Percentiles rank a stretch among this genome's conserved stretches.
Conservation (phyloP, 108 stramenopile species). For the Cyclotella baltica region DNA sequence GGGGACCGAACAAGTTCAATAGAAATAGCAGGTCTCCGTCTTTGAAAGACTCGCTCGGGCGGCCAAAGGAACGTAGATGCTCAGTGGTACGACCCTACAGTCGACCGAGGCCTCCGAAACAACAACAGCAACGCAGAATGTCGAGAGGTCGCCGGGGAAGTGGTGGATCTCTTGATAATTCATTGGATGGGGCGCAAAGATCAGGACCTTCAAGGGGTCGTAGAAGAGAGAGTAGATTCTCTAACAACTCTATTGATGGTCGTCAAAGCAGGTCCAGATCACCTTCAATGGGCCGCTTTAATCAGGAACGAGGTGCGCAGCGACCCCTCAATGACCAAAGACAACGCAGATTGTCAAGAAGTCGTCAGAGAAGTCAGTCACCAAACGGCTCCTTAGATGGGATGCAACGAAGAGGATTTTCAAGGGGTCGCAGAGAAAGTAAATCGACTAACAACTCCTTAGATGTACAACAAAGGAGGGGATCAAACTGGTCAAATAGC, state of each 20-base stretch:
- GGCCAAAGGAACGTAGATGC: background rate
- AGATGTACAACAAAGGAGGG: no score
- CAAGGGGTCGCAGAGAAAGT: no score
- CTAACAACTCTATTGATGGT: no score
- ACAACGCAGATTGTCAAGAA: background rate
- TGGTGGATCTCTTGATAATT: background rate
- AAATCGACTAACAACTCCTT: no score
- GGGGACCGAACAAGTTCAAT: background rate
- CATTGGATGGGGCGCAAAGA: no score
- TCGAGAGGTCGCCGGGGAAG: background rate
- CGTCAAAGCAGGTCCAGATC: background rate
- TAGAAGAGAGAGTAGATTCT: conserved; percentile 7
- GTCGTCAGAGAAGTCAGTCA: no score
- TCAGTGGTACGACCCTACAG: background rate
- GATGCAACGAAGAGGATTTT: no score
- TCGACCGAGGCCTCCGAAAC: background rate
- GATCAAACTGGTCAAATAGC: no score
- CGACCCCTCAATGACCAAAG: background rate
- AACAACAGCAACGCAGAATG: background rate
- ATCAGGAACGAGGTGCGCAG: no score
- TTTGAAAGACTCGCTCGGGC: background rate
- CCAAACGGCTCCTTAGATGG: no score
- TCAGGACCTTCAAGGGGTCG: no score
- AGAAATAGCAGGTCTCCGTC: background rate
- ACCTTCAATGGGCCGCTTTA: background rate